phyloP scores from a whole-genome alignment of 352 stramenopile genomes.

The Pythium folliculosum region DNA sequence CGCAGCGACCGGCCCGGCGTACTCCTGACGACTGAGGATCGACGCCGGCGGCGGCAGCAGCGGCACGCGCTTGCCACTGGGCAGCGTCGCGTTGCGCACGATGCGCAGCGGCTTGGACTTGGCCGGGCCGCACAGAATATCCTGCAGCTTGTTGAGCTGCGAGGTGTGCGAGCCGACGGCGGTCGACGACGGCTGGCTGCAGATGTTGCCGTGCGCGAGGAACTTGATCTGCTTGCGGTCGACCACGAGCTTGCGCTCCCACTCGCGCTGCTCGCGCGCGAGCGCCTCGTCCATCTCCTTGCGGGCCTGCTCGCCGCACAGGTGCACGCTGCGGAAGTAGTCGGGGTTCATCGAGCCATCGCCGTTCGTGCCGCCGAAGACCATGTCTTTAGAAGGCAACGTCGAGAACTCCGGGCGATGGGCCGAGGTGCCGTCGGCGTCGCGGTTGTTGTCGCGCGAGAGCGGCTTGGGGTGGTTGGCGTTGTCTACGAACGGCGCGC shows the following conservation, averaged over 20 bases:
- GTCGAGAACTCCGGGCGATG: conserved; percentile 65
- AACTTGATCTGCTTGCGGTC: conserved; percentile 87
- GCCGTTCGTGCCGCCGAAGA: conserved; percentile 86
- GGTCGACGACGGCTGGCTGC: conserved; percentile 43
- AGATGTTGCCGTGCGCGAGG: conserved; percentile 83
- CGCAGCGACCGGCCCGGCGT: conserved; percentile 46
- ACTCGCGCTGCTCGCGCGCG: conserved; percentile 63
- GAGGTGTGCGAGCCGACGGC: conserved; percentile 40
- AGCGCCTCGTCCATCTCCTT: conserved; percentile 76
- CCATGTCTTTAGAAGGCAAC: conserved; percentile 81
- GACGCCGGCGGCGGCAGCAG: conserved; percentile 61
- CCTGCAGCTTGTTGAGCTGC: conserved; percentile 77
- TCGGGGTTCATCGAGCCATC: conserved; percentile 64
- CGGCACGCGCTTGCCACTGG: conserved; percentile 71
- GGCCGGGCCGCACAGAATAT: conserved; percentile 61
- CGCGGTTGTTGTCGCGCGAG: conserved; percentile 37
- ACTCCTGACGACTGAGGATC: conserved; percentile 71
- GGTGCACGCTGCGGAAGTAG: conserved; percentile 87
- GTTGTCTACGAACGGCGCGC: conserved; percentile 85
- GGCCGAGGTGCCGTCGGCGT: not conserved
- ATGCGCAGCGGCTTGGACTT: conserved; percentile 74
- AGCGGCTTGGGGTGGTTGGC: conserved; percentile 65
- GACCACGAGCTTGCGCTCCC: conserved; percentile 85
- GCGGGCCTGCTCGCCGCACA: conserved; percentile 78
- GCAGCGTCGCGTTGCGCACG: conserved; percentile 73